A percentile compares a stretch with the other conserved stretches of the same genome.
Evolutionary conservation across 2,329 filamentous ascomycete species (phyloP).

Genomic region (Knufia petricola): DNA sequence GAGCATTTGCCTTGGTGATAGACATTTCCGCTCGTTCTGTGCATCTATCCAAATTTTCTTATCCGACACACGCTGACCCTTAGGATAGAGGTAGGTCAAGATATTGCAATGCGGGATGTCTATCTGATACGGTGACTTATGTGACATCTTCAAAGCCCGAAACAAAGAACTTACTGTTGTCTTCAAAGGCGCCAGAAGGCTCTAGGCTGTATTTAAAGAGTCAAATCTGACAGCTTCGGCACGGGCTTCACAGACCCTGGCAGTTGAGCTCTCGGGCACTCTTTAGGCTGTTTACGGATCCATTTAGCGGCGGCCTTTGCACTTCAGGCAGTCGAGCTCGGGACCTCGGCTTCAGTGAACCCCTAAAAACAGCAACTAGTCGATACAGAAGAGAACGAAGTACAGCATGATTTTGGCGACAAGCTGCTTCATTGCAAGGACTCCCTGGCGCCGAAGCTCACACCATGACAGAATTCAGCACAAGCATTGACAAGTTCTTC

Average conservation of each 20-base stretch:
- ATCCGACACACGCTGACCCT: slow-evolving; percentile 20
- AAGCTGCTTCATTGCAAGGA: too few relatives aligned
- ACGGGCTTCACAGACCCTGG: background rate
- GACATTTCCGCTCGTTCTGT: slow-evolving; percentile 33
- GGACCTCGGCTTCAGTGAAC: background rate
- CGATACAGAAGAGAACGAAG: background rate
- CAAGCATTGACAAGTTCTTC: slow-evolving; percentile 13
- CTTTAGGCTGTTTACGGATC: background rate
- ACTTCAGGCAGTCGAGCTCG: background rate
- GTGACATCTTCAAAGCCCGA: too few relatives aligned
- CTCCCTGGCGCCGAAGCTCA: background rate
- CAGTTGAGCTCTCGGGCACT: background rate
- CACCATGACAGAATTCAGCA: slow-evolving; percentile 11
- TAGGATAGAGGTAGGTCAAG: slow-evolving; percentile 17
- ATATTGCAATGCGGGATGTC: slow-evolving; percentile 15
- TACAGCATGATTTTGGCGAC: too few relatives aligned
- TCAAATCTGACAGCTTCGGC: background rate
- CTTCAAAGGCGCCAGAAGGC: too few relatives aligned
- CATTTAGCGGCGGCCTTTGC: background rate
- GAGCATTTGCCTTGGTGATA: slow-evolving; percentile 41
- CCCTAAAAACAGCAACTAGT: background rate
- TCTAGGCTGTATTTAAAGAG: background rate
- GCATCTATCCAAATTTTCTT: slow-evolving; percentile 48
- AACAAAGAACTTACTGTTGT: too few relatives aligned
- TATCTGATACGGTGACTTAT: slow-evolving; percentile 13